Percentiles rank a stretch among this genome's conserved stretches.
These are phyloP conservation scores for Zygoascus ofunaensis DNA, from an alignment of 805 yeast species.

Conservation along the genomic window DNA sequence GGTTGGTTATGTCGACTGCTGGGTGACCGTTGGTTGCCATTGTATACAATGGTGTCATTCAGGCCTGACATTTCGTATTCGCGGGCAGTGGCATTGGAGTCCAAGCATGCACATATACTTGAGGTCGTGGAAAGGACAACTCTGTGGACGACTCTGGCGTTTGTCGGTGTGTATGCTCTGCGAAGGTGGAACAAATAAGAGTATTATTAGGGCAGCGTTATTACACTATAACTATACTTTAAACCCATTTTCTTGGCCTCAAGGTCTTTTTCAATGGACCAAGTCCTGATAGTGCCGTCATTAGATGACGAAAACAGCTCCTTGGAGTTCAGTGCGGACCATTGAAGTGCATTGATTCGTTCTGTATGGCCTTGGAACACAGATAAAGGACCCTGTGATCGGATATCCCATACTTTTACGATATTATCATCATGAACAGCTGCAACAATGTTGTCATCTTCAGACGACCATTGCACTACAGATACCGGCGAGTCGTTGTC, in stretches of 20 bases:
- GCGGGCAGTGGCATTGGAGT: slow-evolving; percentile 47
- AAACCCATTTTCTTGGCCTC: no score
- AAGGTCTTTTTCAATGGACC: slow-evolving; percentile 39
- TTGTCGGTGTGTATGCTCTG: neutral
- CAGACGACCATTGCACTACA: slow-evolving; percentile 53
- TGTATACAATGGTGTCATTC: slow-evolving; percentile 89
- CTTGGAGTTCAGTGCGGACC: slow-evolving; percentile 39
- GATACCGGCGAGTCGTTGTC: slow-evolving; percentile 31
- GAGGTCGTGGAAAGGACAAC: slow-evolving; percentile 4
- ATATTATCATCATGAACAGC: slow-evolving; percentile 51
- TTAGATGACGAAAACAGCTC: slow-evolving; percentile 51
- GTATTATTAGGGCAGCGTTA: no score
- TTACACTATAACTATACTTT: no score
- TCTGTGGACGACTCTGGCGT: neutral
- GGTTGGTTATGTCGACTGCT: slow-evolving; percentile 48
- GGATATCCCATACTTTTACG: slow-evolving; percentile 66
- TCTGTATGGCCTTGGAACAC: slow-evolving; percentile 48
- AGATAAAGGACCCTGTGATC: slow-evolving; percentile 47
- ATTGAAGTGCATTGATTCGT: slow-evolving; percentile 46
- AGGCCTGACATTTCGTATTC: slow-evolving; percentile 74
- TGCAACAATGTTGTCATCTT: slow-evolving; percentile 52
- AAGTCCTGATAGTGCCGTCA: slow-evolving; percentile 60
- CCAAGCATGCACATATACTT: slow-evolving; percentile 47
- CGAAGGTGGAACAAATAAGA: neutral
- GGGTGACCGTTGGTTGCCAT: slow-evolving; percentile 67